Evolutionary conservation across 306 rosid species (phyloP).

Genomic region (Quercus engelmannii): DNA sequence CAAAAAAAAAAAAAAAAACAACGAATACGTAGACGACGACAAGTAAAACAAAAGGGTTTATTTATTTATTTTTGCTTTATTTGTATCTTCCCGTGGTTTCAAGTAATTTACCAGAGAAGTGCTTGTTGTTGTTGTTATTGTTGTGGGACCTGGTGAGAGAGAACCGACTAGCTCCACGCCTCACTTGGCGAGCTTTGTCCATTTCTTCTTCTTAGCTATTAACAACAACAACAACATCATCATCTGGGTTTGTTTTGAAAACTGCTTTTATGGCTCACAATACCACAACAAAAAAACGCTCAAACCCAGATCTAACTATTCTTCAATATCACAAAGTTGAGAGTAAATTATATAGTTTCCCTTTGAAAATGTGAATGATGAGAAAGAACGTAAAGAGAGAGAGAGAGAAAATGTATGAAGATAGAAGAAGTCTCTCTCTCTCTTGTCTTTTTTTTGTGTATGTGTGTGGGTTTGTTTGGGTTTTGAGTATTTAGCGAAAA

Average conservation of each 20-base stretch:
- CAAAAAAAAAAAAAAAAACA: background rate
- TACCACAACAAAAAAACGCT: background rate
- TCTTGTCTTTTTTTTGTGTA: background rate
- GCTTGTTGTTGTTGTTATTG: background rate
- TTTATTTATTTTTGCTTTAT: conserved; percentile 29
- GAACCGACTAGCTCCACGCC: conserved; percentile 52
- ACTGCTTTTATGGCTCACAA: conserved; percentile 21
- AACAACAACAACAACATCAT: background rate
- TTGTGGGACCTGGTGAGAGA: conserved; percentile 27
- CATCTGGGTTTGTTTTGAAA: conserved; percentile 11
- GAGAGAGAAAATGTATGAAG: background rate
- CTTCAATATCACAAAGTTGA: conserved; percentile 3
- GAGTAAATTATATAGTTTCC: too few species aligned
- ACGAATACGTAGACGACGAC: conserved; percentile 38
- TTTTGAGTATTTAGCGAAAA: conserved; percentile 23
- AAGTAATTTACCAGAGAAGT: conserved; percentile 40
- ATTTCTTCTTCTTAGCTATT: conserved; percentile 25
- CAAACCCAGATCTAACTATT: conserved; percentile 21
- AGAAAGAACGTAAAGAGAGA: background rate
- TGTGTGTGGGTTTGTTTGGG: too few species aligned
- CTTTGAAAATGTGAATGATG: background rate
- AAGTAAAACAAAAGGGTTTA: background rate
- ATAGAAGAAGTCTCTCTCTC: background rate
- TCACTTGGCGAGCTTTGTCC: conserved; percentile 55
- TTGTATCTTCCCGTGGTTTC: background rate